Conservation (phyloP, 768 basidiomycete genomes). For the Pulveroboletus sp. region DNA sequence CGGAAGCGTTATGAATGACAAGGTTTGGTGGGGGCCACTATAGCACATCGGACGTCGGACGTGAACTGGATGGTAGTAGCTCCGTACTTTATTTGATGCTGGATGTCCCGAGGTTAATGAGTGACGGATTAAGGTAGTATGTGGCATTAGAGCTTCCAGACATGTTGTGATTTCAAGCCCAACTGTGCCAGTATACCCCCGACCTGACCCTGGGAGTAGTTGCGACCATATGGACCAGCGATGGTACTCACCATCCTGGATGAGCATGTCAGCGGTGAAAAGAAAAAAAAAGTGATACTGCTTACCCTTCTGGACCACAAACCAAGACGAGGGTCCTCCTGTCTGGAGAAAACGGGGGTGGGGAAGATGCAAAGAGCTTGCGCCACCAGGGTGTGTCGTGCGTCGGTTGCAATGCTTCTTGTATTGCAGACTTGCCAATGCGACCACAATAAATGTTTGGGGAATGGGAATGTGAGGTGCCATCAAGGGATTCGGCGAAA, state of each 20-base stretch:
- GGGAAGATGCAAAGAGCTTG: constrained; percentile 16
- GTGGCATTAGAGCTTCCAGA: constrained; percentile 57
- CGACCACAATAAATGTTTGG: constrained; percentile 45
- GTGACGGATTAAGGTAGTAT: too few relatives aligned
- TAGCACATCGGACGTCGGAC: too few relatives aligned
- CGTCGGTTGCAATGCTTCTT: constrained; percentile 36
- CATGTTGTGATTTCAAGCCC: constrained; percentile 60
- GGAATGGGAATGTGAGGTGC: constrained; percentile 14
- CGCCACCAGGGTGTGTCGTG: constrained; percentile 31
- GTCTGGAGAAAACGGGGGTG: constrained; percentile 13
- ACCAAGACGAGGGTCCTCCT: constrained; percentile 65
- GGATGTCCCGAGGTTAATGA: too few relatives aligned
- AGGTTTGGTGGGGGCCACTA: background rate
- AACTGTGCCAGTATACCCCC: constrained; percentile 65
- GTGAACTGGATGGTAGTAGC: too few relatives aligned
- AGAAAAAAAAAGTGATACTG: constrained; percentile 23
- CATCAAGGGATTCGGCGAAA: constrained; percentile 54
- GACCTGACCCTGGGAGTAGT: constrained; percentile 70
- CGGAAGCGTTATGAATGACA: too few relatives aligned
- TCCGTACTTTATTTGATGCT: too few relatives aligned
- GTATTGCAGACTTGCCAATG: constrained; percentile 51
- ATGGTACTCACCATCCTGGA: constrained; percentile 72
- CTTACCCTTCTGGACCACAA: constrained; percentile 84
- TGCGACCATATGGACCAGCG: constrained; percentile 73
- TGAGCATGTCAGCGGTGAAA: background rate